Base-by-base conservation (phyloP, 805 yeast genomes). In the Barnettozyma salicaria region DNA sequence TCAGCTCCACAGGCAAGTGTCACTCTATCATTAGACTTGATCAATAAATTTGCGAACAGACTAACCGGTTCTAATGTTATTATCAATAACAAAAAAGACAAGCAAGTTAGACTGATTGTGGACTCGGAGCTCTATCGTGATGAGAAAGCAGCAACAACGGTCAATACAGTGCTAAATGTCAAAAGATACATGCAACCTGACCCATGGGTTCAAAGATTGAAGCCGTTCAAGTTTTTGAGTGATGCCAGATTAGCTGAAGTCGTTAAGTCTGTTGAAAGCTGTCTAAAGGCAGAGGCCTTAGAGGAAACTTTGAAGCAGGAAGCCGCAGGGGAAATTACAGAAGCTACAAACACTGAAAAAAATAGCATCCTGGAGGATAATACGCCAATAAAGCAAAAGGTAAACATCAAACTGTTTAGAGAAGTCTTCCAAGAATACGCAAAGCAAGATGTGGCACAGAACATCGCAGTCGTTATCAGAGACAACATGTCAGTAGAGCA, bases 161-260 rank as follows among this genome's bases (percentile, higher is more conserved):
- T 31, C 2, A 9, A n/a, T 6, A 9, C 27, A 5, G 27, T 16
- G 2, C 23, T 22, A 6, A 6, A 21, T 12, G 19, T 16, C 7
- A 7, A 13, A 10, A 20, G 5, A 5, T 32, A 19, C 10, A n/a
- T n/a, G 25, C 13, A 27, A 10, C 31, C 36, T 13, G 19, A 27
- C n/a, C 12, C 22, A 3, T 39, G 38, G 39, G 36, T 34, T 10
- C 17, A 7, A 21, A 32, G 44, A 13, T 31, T 40, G 24, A 41
- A 41, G 28, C 27, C 32, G 11, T 11, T 34, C 13, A 16, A 20
- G 18, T 33, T 41, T n/a, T n/a, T n/a, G n/a, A n/a, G n/a, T n/a
- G n/a, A n/a, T n/a, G n/a, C n/a, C n/a, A n/a, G n/a, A n/a, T n/a
- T n/a, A n/a, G n/a, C n/a, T n/a, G n/a, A n/a, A n/a, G n/a, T n/a